A percentile compares a stretch with the other conserved stretches of the same genome.
These are phyloP conservation scores for Wickerhamomyces hampshirensis DNA, from an alignment of 805 yeast genomes.

Conservation along the genomic window DNA sequence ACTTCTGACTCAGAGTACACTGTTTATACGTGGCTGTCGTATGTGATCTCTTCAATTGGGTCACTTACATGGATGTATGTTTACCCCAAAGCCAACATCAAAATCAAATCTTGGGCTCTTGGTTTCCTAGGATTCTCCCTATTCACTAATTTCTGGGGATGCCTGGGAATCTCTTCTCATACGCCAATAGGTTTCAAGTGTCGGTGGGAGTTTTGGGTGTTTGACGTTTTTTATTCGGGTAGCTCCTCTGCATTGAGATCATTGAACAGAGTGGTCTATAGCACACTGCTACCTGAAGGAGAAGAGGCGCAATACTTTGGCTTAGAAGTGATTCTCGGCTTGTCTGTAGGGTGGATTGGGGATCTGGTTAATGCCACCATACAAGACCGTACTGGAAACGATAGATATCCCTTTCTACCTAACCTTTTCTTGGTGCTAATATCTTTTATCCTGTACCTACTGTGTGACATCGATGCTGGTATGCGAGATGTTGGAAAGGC, in stretches of 20 bases:
- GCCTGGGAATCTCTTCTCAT: slow-evolving; percentile 28
- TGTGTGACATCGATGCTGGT: slow-evolving; percentile 31
- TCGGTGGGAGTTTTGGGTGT: slow-evolving; percentile 39
- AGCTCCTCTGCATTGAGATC: slow-evolving; percentile 33
- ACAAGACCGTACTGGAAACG: slow-evolving; percentile 35
- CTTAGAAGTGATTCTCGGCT: slow-evolving; percentile 35
- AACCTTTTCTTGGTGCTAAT: slow-evolving; percentile 28
- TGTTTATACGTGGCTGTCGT: slow-evolving; percentile 34
- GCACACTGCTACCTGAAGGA: slow-evolving; percentile 35
- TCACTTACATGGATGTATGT: slow-evolving; percentile 34
- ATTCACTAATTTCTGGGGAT: slow-evolving; percentile 36
- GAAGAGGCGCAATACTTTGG: slow-evolving; percentile 41
- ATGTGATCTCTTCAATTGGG: slow-evolving; percentile 30
- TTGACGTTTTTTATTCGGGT: slow-evolving; percentile 33
- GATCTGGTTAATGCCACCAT: slow-evolving; percentile 33
- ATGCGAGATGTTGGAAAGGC: slow-evolving; percentile 21
- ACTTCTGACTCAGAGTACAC: slow-evolving; percentile 35
- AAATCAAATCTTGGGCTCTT: slow-evolving; percentile 34
- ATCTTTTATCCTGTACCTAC: slow-evolving; percentile 23
- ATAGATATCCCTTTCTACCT: slow-evolving; percentile 33
- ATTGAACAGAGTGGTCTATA: slow-evolving; percentile 33
- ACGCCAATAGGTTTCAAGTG: slow-evolving; percentile 34
- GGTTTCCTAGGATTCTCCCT: slow-evolving; percentile 28
- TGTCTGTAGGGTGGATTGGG: slow-evolving; percentile 39
- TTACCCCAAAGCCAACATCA: slow-evolving; percentile 25